Conservation (phyloP, 202 grass and related monocot genomes). For the Musa balbisiana region DNA sequence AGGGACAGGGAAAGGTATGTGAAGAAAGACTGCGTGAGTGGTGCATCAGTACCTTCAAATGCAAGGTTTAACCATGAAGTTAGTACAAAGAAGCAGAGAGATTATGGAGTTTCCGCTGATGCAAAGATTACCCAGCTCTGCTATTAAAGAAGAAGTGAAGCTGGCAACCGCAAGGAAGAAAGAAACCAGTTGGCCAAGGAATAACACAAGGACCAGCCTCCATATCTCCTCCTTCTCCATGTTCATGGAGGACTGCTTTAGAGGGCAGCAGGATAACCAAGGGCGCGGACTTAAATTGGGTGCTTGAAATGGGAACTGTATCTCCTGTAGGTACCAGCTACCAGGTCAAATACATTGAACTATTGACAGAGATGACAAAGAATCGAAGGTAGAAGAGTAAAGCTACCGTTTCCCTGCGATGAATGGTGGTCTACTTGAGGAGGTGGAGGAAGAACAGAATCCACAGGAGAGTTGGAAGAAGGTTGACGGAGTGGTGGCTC, state of each 20-base stretch:
- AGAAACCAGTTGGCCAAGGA: constrained; percentile 72
- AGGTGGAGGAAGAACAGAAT: too few species aligned
- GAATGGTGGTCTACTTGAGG: too few species aligned
- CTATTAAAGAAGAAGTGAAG: constrained; percentile 64
- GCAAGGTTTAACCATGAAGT: not conserved
- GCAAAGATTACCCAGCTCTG: constrained; percentile 48
- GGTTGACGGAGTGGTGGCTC: too few species aligned
- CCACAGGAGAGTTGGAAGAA: too few species aligned
- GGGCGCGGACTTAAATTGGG: too few species aligned
- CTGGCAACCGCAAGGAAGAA: constrained; percentile 60
- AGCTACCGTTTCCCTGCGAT: too few species aligned
- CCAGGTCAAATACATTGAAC: too few species aligned
- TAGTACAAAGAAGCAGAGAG: not conserved
- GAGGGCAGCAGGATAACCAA: too few species aligned
- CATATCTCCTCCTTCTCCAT: constrained; percentile 40
- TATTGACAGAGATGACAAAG: too few species aligned
- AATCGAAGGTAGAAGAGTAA: too few species aligned
- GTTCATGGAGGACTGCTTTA: not conserved
- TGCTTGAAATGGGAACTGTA: too few species aligned
- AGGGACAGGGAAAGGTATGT: constrained; percentile 51
- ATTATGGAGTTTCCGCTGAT: not conserved
- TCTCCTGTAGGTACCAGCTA: too few species aligned
- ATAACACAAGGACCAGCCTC: constrained; percentile 41
- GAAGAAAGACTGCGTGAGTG: constrained; percentile 78
- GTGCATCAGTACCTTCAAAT: constrained; percentile 54